A percentile compares a stretch with the other conserved stretches of the same genome.
Evolutionary conservation across 176 grass and related monocot genomes (phyloP).

Genomic region (Oropetium thomaeum): DNA sequence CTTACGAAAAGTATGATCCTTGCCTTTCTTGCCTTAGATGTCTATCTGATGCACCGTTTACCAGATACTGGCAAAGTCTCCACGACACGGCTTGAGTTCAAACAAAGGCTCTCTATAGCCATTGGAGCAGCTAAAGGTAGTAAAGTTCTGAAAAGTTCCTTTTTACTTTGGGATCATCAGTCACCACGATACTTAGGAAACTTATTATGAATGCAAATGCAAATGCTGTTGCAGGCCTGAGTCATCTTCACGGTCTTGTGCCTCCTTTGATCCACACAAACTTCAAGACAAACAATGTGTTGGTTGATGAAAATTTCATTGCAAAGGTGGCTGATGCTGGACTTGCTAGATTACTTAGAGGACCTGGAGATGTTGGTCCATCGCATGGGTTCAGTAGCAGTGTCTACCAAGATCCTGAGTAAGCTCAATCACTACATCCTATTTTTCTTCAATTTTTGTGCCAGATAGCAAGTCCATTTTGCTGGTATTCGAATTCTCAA

Average conservation of each 20-base stretch:
- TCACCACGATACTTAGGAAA: background rate
- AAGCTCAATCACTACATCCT: slow-evolving; percentile 22
- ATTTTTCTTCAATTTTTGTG: slow-evolving; percentile 25
- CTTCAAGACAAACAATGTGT: slow-evolving; percentile 93
- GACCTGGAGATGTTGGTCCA: slow-evolving; percentile 45
- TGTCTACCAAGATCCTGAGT: slow-evolving; percentile 84
- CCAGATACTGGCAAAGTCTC: slow-evolving; percentile 58
- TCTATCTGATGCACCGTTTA: slow-evolving; percentile 24
- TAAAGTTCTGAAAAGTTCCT: background rate
- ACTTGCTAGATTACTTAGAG: slow-evolving; percentile 65
- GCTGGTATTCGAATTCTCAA: background rate
- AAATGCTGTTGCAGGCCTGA: slow-evolving; percentile 57
- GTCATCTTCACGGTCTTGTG: slow-evolving; percentile 65
- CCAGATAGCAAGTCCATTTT: background rate
- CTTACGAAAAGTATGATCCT: background rate
- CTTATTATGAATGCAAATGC: background rate
- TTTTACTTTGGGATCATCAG: background rate
- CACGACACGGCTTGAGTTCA: slow-evolving; percentile 77
- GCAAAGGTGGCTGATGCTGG: slow-evolving; percentile 94
- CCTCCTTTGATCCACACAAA: slow-evolving; percentile 80
- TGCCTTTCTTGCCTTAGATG: background rate
- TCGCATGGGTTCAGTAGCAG: slow-evolving; percentile 50
- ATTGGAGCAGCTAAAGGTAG: slow-evolving; percentile 96
- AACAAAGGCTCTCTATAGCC: slow-evolving; percentile 88
- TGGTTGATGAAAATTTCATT: slow-evolving; percentile 99